These are phyloP conservation scores for Nitzschia sp. DNA, from an alignment of 108 stramenopile species.

Conservation along the genomic window DNA sequence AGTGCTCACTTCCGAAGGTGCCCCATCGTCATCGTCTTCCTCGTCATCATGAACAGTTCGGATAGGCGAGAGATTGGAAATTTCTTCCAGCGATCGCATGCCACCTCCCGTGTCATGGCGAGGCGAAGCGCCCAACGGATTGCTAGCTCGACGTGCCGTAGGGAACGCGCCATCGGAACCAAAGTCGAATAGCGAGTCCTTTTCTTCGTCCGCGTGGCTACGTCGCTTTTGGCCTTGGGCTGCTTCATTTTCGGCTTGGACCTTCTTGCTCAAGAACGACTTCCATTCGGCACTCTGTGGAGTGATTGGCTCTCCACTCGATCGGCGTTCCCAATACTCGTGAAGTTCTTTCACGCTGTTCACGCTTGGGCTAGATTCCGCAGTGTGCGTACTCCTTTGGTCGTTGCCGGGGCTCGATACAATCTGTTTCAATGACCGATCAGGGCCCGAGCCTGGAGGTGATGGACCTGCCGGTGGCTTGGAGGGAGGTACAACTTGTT, in stretches of 20 bases:
- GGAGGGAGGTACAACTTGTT: too few relatives aligned
- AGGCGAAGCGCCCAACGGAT: conserved; percentile 1
- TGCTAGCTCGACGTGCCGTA: neutral
- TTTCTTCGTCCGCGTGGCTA: conserved; percentile 19
- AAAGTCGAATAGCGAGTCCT: conserved; percentile 54
- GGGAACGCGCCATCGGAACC: conserved; percentile 4
- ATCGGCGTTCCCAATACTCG: conserved; percentile 25
- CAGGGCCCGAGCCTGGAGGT: neutral
- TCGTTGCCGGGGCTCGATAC: conserved; percentile 1
- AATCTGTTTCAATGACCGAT: neutral
- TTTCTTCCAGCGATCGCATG: conserved; percentile 29
- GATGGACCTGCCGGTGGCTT: neutral
- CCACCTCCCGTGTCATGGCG: neutral
- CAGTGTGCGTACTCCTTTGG: conserved; percentile 3
- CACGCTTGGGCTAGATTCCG: conserved; percentile 7
- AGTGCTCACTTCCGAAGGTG: conserved; percentile 51
- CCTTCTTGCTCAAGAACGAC: conserved; percentile 47
- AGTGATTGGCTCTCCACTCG: neutral
- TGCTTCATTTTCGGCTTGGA: conserved; percentile 28
- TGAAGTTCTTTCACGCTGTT: conserved; percentile 17
- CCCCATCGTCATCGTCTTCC: conserved; percentile 40
- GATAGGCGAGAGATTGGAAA: conserved; percentile 49
- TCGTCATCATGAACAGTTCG: conserved; percentile 43
- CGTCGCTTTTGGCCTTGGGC: conserved; percentile 15
- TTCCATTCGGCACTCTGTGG: conserved; percentile 51